Evolutionary conservation across 2,329 filamentous ascomycete species (phyloP).

Genomic region (Botryotinia narcissicola): DNA sequence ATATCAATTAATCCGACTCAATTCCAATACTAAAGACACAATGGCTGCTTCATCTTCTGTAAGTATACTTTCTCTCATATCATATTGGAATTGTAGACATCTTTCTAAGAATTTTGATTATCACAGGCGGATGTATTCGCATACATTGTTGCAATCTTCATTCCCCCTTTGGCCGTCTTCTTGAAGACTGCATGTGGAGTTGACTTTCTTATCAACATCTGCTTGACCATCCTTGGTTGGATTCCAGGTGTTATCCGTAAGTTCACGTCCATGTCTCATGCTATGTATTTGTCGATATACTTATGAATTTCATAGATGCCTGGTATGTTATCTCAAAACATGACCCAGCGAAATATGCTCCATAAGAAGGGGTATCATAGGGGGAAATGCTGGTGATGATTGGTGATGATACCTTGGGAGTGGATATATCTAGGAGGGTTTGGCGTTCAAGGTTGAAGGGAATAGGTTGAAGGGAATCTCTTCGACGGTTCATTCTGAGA

Average conservation of each 20-base stretch:
- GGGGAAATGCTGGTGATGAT: background rate
- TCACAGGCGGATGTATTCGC: slow-evolving; percentile 30
- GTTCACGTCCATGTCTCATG: slow-evolving; percentile 13
- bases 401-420: background rate
- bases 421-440: background rate
- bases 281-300: background rate
- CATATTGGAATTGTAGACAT: too few relatives aligned
- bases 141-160: slow-evolving; percentile 36
- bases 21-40: background rate
- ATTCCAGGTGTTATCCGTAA: slow-evolving; percentile 37
- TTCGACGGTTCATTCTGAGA: background rate
- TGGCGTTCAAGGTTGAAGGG: background rate
- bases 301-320: slow-evolving; percentile 27
- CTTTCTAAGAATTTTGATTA: background rate
- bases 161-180: slow-evolving; percentile 39
- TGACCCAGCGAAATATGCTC: slow-evolving; percentile 29
- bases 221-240: slow-evolving; percentile 40
- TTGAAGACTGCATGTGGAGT: slow-evolving; percentile 41
- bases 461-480: background rate
- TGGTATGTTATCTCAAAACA: slow-evolving; percentile 35
- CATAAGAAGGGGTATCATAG: background rate
- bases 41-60: slow-evolving; percentile 20
- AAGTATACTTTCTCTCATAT: background rate
- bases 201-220: slow-evolving; percentile 44
- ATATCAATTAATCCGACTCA: background rate